Evolutionary conservation across 1,284 basidiomycete species (phyloP), one percentile per base, ranked within the genome.

Genomic region (Tausonia pullulans): DNA sequence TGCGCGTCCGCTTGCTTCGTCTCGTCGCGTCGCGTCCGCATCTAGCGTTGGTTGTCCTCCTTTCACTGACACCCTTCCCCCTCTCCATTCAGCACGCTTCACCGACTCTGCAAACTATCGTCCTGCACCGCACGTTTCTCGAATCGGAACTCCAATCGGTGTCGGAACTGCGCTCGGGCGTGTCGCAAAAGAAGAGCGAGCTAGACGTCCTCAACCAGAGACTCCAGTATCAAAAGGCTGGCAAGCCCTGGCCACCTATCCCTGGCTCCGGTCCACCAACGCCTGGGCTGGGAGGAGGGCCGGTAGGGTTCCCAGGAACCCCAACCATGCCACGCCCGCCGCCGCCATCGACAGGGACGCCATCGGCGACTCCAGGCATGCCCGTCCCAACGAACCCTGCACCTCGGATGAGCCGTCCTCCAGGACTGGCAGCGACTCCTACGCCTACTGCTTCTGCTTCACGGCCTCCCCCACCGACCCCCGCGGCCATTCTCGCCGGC

Each of bases 91-190:
- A 89, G 87, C 81, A 81, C 39, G 69, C 78, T 48, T 81, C 81
- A 16, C 82, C 82, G 10, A 81, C 81, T 69, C 81, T 81, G 64
- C 85, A 87, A 73, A 46, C 60, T 27, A 61, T 61, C 27, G 46
- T 55, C 46, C 60, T 61, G 40, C 50, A 44, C 41, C 43, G 60
- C n/a, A 43, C 60, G 16, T 53, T 52, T 27, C 52, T 55, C 51
- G 60, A 53, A 27, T 27, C 14, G 50, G 60, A 61, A 55, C 60
- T 61, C 57, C 13, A 48, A 2, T 46, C 49, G 44, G 16, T 4
- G 5, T 14, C 57, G 27, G 27, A 27, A 27, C 27, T 27, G 27
- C 45, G 44, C 43, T 9, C 43, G 44, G 14, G 45, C 57, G 27
- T 7, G 45, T 45, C 41, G 49, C 57, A n/a, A 7, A 11, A 1